Conservation (phyloP, 1,139 yeast genomes). For the Geotrichum restrictum region DNA sequence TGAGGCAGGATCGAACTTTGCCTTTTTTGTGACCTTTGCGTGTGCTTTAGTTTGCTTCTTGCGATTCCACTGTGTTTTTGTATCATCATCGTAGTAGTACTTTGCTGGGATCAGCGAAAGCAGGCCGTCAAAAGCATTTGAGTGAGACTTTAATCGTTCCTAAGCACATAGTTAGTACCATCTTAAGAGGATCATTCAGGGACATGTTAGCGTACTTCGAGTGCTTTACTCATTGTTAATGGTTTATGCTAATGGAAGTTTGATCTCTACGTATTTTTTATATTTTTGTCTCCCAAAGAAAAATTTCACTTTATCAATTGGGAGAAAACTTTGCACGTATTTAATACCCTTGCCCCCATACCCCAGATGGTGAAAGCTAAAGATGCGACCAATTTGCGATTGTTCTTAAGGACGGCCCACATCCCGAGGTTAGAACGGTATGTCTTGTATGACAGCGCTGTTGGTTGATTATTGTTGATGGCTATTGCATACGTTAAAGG, state of each 20-base stretch:
- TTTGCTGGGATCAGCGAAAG: slow-evolving; percentile 71
- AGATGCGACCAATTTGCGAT: too few species aligned
- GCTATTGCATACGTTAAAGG: too few species aligned
- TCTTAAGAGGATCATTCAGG: neutral
- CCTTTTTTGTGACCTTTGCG: slow-evolving; percentile 55
- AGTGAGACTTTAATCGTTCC: slow-evolving; percentile 80
- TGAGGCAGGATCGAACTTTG: slow-evolving; percentile 70
- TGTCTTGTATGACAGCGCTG: too few species aligned
- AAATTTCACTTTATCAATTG: neutral
- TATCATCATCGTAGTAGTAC: slow-evolving; percentile 51
- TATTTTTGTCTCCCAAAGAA: too few species aligned
- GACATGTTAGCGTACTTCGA: slow-evolving; percentile 26
- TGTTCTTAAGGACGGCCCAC: too few species aligned
- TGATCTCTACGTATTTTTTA: slow-evolving; percentile 1
- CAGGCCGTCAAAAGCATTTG: slow-evolving; percentile 85
- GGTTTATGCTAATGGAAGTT: too few species aligned
- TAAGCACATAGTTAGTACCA: slow-evolving; percentile 33
- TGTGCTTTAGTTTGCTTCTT: slow-evolving; percentile 67
- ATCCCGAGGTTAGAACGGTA: too few species aligned
- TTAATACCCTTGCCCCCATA: too few species aligned
- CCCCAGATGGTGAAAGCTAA: too few species aligned
- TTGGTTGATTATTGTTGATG: too few species aligned
- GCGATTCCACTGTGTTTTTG: slow-evolving; percentile 84
- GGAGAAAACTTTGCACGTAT: too few species aligned
- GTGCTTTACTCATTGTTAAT: slow-evolving; percentile 30